Conservation (phyloP, 1,139 yeast genomes). For the Candida dubliniensis region DNA sequence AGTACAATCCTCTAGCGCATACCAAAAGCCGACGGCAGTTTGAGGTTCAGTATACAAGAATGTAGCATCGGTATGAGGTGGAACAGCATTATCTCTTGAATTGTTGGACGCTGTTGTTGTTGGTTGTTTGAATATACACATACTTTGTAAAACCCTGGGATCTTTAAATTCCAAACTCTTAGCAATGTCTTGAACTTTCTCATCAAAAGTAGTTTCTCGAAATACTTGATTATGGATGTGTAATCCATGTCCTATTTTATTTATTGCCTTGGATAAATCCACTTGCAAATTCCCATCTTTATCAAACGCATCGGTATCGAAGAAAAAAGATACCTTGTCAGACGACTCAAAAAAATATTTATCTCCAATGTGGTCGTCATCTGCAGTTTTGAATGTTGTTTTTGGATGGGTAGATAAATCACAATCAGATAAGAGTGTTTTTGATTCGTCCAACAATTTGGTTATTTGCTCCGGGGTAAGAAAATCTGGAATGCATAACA, state of each 20-base stretch:
- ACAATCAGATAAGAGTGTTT: conserved; percentile 46
- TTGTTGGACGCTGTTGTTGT: conserved; percentile 11
- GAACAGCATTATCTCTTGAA: conserved; percentile 67
- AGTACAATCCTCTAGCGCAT: conserved; percentile 76
- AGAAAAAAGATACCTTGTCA: conserved; percentile 67
- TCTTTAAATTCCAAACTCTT: conserved; percentile 53
- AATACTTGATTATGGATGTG: conserved; percentile 57
- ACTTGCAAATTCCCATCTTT: conserved; percentile 47
- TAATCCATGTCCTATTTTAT: conserved; percentile 79
- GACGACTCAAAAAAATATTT: conserved; percentile 68
- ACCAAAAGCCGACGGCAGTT: conserved; percentile 79
- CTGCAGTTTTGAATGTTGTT: conserved; percentile 69
- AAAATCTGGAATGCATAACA: conserved; percentile 60
- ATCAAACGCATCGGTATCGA: conserved; percentile 71
- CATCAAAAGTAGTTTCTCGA: conserved; percentile 50
- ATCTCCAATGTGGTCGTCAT: conserved; percentile 70
- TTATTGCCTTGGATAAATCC: conserved; percentile 60
- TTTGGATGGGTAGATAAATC: conserved; percentile 63
- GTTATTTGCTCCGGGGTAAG: conserved; percentile 42
- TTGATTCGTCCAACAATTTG: conserved; percentile 43
- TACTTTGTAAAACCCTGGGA: conserved; percentile 74
- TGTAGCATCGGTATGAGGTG: conserved; percentile 76
- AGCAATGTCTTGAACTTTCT: conserved; percentile 53
- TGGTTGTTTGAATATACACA: conserved; percentile 82
- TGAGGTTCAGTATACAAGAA: conserved; percentile 73